These are phyloP conservation scores for Solanum sitiens DNA, from an alignment of 257 asterid species.

Conservation along the genomic window DNA sequence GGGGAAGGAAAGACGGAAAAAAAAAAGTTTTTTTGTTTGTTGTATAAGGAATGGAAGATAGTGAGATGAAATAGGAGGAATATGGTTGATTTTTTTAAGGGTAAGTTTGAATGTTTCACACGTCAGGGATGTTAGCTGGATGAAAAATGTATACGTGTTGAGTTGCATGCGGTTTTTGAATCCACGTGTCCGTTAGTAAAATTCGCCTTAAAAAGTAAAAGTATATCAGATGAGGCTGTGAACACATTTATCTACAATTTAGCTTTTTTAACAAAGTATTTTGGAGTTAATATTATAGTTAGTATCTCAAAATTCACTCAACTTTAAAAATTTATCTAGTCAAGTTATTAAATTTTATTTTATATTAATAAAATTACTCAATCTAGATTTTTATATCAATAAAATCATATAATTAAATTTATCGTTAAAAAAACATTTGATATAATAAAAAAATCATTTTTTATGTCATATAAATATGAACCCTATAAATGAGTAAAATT, in stretches of 20 bases:
- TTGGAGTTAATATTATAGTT: no score
- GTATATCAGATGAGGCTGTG: background rate
- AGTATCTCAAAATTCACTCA: no score
- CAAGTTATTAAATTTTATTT: no score
- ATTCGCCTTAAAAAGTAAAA: background rate
- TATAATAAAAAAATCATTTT: no score
- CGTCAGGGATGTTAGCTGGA: background rate
- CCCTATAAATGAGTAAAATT: no score
- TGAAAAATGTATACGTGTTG: background rate
- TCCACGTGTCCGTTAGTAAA: background rate
- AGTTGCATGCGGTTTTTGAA: background rate
- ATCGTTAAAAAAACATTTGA: no score
- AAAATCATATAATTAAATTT: no score
- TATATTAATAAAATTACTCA: no score
- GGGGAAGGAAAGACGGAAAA: background rate
- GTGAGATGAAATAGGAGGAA: background rate
- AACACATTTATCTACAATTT: no score
- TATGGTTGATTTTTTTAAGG: background rate
- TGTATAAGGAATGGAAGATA: background rate
- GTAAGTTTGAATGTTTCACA: background rate
- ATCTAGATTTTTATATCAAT: no score
- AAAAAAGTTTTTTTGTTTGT: background rate
- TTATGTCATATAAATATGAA: no score
- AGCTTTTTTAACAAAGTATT: background rate
- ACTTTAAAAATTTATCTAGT: no score